These are phyloP conservation scores for Clarireedia monteithiana DNA, from an alignment of 2,329 filamentous ascomycete genomes.

Conservation along the genomic window DNA sequence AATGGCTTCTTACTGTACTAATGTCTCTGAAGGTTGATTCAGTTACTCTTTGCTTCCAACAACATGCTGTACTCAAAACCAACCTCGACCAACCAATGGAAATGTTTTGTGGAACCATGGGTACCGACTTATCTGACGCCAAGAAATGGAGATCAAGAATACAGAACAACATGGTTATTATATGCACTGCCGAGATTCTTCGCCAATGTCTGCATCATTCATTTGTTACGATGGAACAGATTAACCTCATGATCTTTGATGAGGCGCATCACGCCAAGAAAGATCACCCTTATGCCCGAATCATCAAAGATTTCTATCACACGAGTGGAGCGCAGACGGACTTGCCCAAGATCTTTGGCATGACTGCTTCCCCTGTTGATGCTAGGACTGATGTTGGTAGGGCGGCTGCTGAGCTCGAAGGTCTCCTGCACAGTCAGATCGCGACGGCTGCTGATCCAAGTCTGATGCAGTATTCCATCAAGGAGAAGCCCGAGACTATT, in stretches of 20 bases:
- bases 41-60: constrained; percentile 84
- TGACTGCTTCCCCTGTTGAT: constrained; percentile 95
- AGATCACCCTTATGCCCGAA: constrained; percentile 80
- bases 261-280: constrained; percentile 96
- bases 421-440: constrained; percentile 72
- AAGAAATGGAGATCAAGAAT: constrained; percentile 52
- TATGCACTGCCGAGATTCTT: constrained; percentile 87
- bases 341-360: constrained; percentile 78
- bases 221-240: constrained; percentile 71
- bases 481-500: constrained; percentile 51
- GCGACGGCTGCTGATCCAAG: constrained; percentile 62
- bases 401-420: constrained; percentile 68
- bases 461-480: constrained; percentile 50
- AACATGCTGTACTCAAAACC: constrained; percentile 70
- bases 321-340: constrained; percentile 33
- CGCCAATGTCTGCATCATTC: constrained; percentile 69
- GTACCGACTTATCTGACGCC: constrained; percentile 50
- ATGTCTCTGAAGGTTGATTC: constrained; percentile 51
- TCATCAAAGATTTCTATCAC: constrained; percentile 82
- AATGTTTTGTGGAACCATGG: constrained; percentile 66
- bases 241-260: constrained; percentile 90
- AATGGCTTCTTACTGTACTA: background rate
- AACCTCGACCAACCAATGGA: constrained; percentile 73
- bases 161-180: constrained; percentile 68
- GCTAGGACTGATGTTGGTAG: constrained; percentile 64